Base-by-base conservation (phyloP, 164 flowering plant species). In the Sextonia rubra region DNA sequence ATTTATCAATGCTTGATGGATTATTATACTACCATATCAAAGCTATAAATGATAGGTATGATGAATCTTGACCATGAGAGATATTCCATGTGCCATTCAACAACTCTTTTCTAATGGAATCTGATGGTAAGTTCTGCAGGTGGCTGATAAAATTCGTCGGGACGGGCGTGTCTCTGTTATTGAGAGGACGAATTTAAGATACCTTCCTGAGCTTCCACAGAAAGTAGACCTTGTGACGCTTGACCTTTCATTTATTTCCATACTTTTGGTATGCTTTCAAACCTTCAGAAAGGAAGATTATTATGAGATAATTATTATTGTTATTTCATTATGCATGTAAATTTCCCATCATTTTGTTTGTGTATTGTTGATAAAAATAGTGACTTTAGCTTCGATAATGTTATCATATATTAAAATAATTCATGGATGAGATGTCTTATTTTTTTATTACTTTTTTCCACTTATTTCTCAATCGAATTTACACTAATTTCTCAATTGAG, bases 241-340 rank as follows among this genome's bases (percentile, higher is more conserved):
- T 71, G 99, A 96, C 80, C 97, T 96, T 68, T 93, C 99, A 17
- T 96, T 96, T 82, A 96, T 93, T 75, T 96, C 99, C 65, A 91
- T 93, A 78, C 92, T 95, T 61, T 56, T 85, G 88, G 99, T 93
- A 90, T 82, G 86, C 69, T 79, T 77, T 73, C 30, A 3, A 30
- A 26, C 20, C 9, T 11, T 29, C 1, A 11, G 18, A 64, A 15
- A 20, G 44, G 8, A 15, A 27, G 64, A 61, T 61, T 23, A 24
- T 61, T 24, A 24, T 61, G 64, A n/a, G 14, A 61, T 61, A 23
- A n/a, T 56, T 17, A 25, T 25, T 23, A 12, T 22, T 61, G 14
- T 5, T 27, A 25, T 61, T 23, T 20, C 27, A 11, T 61, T 61
- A 23, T 32, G 27, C 3, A 24, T 23, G 25, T 61, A 61, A 61